A percentile compares a stretch with the other conserved stretches of the same genome.
Evolutionary conservation across 108 stramenopile species (phyloP).

Genomic region (Pseudonitzschia delicatissima): DNA sequence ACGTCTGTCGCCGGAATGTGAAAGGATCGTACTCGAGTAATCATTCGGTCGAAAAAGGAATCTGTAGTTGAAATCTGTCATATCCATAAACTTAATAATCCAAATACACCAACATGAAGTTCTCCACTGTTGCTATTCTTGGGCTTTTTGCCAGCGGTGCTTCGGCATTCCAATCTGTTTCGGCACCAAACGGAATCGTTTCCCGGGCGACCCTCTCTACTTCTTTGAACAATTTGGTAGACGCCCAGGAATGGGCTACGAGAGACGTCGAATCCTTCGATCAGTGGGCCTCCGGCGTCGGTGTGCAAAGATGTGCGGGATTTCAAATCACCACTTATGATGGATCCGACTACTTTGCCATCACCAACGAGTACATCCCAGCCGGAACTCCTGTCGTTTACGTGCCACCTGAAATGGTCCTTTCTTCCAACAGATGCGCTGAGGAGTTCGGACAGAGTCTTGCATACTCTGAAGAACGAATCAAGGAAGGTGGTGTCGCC

Average conservation of each 20-base stretch:
- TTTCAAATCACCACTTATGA: constrained; percentile 43
- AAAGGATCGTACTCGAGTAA: too few relatives aligned
- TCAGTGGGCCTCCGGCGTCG: constrained; percentile 22
- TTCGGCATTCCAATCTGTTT: constrained; percentile 9
- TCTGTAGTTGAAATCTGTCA: too few relatives aligned
- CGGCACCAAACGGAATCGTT: background rate
- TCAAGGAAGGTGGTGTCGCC: constrained; percentile 31
- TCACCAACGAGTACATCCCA: constrained; percentile 34
- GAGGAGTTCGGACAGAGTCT: constrained; percentile 31
- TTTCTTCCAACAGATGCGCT: constrained; percentile 37
- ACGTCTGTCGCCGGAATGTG: too few relatives aligned
- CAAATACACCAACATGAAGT: constrained; percentile 10
- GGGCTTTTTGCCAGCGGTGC: background rate
- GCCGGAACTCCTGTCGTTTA: constrained; percentile 37
- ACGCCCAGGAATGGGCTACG: background rate
- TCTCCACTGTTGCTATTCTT: background rate
- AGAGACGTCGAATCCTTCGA: constrained; percentile 9
- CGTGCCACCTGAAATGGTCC: constrained; percentile 39
- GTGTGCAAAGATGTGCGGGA: constrained; percentile 41
- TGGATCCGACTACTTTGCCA: constrained; percentile 26
- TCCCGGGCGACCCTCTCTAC: background rate
- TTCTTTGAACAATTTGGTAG: background rate
- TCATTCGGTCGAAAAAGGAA: too few relatives aligned
- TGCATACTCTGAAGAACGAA: constrained; percentile 26
- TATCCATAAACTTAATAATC: too few relatives aligned